These are phyloP conservation scores for Aspergillus intermedius DNA, from an alignment of 2,329 filamentous ascomycete species.

Conservation along the genomic window DNA sequence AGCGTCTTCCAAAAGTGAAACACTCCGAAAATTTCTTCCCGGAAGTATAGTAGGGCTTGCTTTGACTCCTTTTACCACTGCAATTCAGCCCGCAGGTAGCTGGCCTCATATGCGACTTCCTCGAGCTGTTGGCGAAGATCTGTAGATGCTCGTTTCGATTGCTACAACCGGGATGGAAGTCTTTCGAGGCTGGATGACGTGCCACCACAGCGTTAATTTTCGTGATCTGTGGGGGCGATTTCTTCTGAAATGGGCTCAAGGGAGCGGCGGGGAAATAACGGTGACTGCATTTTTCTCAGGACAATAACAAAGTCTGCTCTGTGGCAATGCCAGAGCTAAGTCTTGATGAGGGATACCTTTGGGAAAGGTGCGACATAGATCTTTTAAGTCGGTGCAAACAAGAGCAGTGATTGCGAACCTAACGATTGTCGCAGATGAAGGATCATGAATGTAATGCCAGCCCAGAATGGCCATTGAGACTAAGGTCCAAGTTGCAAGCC, in stretches of 20 bases:
- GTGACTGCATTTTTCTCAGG: too few relatives aligned
- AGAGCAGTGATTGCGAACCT: too few relatives aligned
- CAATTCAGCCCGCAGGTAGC: conserved; percentile 12
- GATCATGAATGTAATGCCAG: too few relatives aligned
- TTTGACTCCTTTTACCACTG: conserved; percentile 13
- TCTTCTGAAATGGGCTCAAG: conserved; percentile 12
- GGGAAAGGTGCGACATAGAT: too few relatives aligned
- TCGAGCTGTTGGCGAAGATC: conserved; percentile 4
- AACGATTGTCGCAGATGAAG: too few relatives aligned
- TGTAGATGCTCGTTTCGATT: conserved; percentile 2
- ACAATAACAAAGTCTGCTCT: too few relatives aligned
- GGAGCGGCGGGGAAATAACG: background rate
- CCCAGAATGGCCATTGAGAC: too few relatives aligned
- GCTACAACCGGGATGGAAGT: conserved; percentile 8
- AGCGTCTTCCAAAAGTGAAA: conserved; percentile 8
- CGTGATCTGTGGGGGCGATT: conserved; percentile 8
- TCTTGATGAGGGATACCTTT: too few relatives aligned
- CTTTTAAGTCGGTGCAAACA: too few relatives aligned
- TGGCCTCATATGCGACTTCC: conserved; percentile 9
- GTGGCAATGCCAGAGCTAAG: too few relatives aligned
- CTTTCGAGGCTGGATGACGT: conserved; percentile 11
- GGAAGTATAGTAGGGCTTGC: conserved; percentile 9
- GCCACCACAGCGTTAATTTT: conserved; percentile 7
- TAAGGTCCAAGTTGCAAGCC: too few relatives aligned
- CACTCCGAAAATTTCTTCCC: conserved; percentile 7